Evolutionary conservation across 257 asterid species (phyloP).

Genomic region (Petunia axillaris): DNA sequence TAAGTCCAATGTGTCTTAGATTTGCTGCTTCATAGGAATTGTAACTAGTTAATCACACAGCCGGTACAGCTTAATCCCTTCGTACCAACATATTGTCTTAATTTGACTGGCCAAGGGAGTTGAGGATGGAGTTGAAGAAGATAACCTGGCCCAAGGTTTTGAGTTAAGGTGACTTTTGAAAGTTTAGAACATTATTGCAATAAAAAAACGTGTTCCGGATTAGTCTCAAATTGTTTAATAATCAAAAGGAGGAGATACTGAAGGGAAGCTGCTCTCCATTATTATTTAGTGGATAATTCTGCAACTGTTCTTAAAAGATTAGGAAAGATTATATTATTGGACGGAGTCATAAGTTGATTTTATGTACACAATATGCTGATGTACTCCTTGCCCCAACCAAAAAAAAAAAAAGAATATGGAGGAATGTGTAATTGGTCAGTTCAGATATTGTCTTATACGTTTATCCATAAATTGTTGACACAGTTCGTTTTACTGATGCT

Average conservation of each 20-base stretch:
- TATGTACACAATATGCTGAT: neutral
- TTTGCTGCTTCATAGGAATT: neutral
- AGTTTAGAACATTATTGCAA: neutral
- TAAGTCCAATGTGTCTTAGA: slow-evolving; percentile 18
- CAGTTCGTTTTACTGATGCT: slow-evolving; percentile 25
- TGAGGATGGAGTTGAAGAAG: slow-evolving; percentile 12
- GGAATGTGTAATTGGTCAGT: slow-evolving; percentile 6
- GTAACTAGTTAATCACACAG: neutral
- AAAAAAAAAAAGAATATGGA: slow-evolving; percentile 11
- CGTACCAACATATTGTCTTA: neutral
- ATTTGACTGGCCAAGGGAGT: neutral
- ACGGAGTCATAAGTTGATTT: slow-evolving; percentile 11
- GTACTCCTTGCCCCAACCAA: neutral
- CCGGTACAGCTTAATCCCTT: neutral
- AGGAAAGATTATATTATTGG: neutral
- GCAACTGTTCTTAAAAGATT: neutral
- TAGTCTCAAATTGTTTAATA: neutral
- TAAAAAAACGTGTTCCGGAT: neutral
- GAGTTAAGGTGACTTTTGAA: neutral
- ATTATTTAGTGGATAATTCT: neutral
- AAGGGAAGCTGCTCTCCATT: slow-evolving; percentile 1
- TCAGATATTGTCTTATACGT: neutral
- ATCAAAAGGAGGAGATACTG: neutral
- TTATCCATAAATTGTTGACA: neutral
- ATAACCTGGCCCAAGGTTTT: neutral